A percentile compares a stretch with the other conserved stretches of the same genome.
Evolutionary conservation across 129 eudicot genomes (phyloP).

Genomic region (Helichrysum umbraculigerum): DNA sequence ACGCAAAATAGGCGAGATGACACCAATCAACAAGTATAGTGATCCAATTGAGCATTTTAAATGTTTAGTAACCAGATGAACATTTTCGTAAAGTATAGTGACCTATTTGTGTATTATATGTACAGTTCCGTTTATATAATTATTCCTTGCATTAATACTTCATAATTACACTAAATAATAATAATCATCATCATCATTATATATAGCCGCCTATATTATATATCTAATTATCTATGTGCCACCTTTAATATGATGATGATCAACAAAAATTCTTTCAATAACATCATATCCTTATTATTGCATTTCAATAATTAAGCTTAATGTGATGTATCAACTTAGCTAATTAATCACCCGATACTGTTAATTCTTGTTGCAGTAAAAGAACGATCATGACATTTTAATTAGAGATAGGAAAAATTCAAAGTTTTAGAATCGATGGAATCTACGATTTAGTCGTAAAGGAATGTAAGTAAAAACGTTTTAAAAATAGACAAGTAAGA

Average conservation of each 20-base stretch:
- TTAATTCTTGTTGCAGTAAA: conserved; percentile 4
- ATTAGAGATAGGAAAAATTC: conserved; percentile 6
- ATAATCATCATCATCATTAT: neutral
- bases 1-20: too few species aligned
- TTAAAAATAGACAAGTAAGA: conserved; percentile 34
- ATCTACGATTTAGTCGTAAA: conserved; percentile 5
- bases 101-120: too few species aligned
- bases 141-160: too few species aligned
- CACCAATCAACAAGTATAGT: too few species aligned
- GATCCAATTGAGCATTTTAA: too few species aligned
- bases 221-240: neutral
- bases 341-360: neutral
- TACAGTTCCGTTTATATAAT: too few species aligned
- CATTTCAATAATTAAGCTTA: too few species aligned
- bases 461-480: conserved; percentile 19
- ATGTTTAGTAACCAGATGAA: too few species aligned
- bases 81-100: too few species aligned
- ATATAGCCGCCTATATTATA: neutral
- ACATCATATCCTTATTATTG: neutral
- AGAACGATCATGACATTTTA: neutral
- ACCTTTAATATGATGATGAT: conserved; percentile 1
- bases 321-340: neutral
- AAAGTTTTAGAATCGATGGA: neutral
- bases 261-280: neutral
- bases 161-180: too few species aligned